phyloP scores from a whole-genome alignment of 202 grass and related monocot species.

The Bolboschoenoplectus hybrid region DNA sequence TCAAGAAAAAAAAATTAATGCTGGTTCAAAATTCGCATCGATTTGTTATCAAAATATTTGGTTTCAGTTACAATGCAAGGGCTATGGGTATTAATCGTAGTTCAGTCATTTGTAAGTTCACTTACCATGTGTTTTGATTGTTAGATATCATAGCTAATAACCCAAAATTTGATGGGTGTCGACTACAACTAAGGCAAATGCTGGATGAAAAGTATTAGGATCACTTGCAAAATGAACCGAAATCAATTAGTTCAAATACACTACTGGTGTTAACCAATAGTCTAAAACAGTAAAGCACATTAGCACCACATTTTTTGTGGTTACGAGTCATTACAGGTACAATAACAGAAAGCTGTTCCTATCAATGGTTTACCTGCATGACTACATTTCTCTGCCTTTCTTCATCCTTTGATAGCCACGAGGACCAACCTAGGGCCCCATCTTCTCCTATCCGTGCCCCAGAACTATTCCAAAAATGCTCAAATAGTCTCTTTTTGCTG shows the following conservation, averaged over 20 bases:
- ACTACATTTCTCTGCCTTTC: conserved; percentile 43
- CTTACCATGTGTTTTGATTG: neutral
- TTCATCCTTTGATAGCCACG: conserved; percentile 93
- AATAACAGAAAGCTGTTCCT: neutral
- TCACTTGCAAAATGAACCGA: neutral
- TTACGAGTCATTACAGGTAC: neutral
- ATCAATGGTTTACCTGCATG: conserved; percentile 28
- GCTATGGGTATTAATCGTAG: neutral
- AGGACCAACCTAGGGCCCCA: conserved; percentile 88
- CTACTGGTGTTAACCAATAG: neutral
- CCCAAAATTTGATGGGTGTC: conserved; percentile 20
- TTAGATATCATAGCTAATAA: conserved; percentile 4
- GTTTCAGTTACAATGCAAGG: neutral
- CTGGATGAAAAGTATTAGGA: neutral
- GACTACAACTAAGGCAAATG: conserved; percentile 10
- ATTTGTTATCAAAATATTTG: conserved; percentile 11
- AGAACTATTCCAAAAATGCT: conserved; percentile 94
- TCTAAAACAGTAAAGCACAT: neutral
- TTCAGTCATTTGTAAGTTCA: neutral
- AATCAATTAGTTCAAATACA: neutral
- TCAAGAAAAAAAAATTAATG: neutral
- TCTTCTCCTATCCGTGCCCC: conserved; percentile 83
- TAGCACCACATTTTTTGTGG: conserved; percentile 3
- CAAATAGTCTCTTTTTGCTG: conserved; percentile 95
- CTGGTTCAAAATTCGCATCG: neutral